These are phyloP conservation scores for Zygosaccharomyces rouxii DNA, from an alignment of 805 yeast genomes.

Conservation along the genomic window DNA sequence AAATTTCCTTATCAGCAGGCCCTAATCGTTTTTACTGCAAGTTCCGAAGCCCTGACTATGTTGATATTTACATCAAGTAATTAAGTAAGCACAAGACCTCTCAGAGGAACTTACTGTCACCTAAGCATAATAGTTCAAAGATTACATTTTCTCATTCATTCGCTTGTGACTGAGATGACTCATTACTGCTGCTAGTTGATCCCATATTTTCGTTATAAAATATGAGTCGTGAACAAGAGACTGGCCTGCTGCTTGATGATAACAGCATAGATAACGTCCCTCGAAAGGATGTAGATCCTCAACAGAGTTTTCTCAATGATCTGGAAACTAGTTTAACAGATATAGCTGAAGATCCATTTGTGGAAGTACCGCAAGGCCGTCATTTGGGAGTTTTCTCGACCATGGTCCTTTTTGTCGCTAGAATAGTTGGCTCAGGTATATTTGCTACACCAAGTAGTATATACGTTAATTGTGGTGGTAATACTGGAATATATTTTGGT, in stretches of 20 bases:
- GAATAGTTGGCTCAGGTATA: slow-evolving; percentile 76
- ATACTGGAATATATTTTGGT: slow-evolving; percentile 52
- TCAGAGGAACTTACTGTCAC: neutral
- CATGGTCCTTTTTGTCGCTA: slow-evolving; percentile 55
- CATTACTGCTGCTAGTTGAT: neutral
- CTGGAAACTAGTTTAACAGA: slow-evolving; percentile 5
- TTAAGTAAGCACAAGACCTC: neutral
- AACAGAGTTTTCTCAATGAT: slow-evolving; percentile 2
- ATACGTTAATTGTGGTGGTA: slow-evolving; percentile 64
- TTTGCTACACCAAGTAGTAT: slow-evolving; percentile 68
- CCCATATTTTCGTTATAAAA: neutral
- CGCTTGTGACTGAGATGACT: neutral
- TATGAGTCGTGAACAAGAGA: slow-evolving; percentile 1
- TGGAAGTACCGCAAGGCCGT: slow-evolving; percentile 60
- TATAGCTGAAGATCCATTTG: slow-evolving; percentile 9
- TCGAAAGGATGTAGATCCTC: neutral
- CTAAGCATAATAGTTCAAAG: neutral
- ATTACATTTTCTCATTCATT: too few relatives aligned
- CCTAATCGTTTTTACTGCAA: neutral
- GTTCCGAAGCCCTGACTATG: neutral
- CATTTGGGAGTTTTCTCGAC: slow-evolving; percentile 69
- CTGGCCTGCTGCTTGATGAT: neutral
- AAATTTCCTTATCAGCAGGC: neutral
- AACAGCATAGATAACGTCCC: neutral
- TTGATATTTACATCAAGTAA: neutral